Evolutionary conservation across 2,329 filamentous ascomycete species (phyloP).

Genomic region (Fusarium oligoseptatum): DNA sequence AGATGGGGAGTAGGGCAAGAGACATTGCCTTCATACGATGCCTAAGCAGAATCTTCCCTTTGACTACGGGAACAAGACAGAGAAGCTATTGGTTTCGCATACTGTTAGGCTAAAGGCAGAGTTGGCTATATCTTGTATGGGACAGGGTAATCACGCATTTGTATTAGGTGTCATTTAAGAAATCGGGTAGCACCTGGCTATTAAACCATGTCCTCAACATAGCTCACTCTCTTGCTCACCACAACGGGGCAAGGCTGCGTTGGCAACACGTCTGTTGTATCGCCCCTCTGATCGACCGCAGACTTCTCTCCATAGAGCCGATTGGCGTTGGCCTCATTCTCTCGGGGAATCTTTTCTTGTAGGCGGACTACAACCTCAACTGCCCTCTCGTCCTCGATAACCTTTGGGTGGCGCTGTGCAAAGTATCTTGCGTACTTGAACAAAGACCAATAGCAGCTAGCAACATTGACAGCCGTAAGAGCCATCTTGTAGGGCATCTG

Average conservation of each 20-base stretch:
- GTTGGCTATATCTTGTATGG: background rate
- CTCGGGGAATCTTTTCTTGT: background rate
- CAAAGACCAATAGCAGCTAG: constrained; percentile 22
- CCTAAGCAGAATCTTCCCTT: background rate
- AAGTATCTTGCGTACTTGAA: constrained; percentile 25
- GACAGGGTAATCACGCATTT: background rate
- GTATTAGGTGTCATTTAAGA: background rate
- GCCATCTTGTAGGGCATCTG: constrained; percentile 24
- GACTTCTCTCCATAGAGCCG: background rate
- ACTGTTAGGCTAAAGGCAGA: background rate
- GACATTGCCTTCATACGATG: background rate
- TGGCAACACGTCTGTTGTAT: background rate
- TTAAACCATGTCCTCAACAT: background rate
- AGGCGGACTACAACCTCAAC: constrained; percentile 24
- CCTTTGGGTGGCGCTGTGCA: constrained; percentile 22
- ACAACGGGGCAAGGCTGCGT: background rate
- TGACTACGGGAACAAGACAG: background rate
- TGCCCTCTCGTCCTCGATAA: constrained; percentile 18
- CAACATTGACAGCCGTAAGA: constrained; percentile 11
- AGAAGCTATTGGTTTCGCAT: background rate
- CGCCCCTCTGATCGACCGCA: background rate
- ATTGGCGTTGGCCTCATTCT: background rate
- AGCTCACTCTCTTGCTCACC: background rate
- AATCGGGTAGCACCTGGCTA: background rate
- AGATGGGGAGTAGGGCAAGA: background rate